Evolutionary conservation across 805 yeast genomes (phyloP), one percentile per base, ranked within the genome.

Genomic region (Starmerella bacillaris): DNA sequence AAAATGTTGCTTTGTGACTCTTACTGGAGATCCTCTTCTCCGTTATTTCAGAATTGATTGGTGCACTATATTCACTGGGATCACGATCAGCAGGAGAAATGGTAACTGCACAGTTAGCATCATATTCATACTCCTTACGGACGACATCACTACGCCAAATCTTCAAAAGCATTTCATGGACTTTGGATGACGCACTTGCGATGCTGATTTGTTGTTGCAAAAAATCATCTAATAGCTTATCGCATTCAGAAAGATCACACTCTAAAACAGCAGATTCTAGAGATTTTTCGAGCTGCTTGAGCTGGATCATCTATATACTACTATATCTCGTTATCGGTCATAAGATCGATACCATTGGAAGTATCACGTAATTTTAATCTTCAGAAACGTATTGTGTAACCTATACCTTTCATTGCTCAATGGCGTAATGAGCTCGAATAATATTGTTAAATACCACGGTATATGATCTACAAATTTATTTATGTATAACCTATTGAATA

Each of bases 91-190:
- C n/a, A n/a, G n/a, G n/a, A n/a, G n/a, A n/a, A n/a, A n/a, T n/a
- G n/a, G n/a, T n/a, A n/a, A n/a, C n/a, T n/a, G n/a, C n/a, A 19
- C 21, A 8, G 44, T 20, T 5, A 27, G 30, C 14, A 22, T 21
- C 3, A 29, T 18, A 17, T 6, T 12, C 18, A 31, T 20, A 27
- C 28, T 33, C 12, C 11, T 30, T 19, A 21, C 35, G 33, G 22
- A 43, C 47, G 9, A 32, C 21, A 36, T 31, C 34, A 30, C 27
- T 30, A 4, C 26, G 28, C 40, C 50, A 54, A 4, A 57, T 30
- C 27, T 44, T 35, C 14, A 39, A 38, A 21, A 59, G 51, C 30
- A 51, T 54, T 5, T 59, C 64, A 33, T 58, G 59, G 8, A 59
- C 48, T 37, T 49, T 34, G 15, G 48, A 27, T 3, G 60, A 50